Conservation (phyloP, 306 rosid species). For the Carpinus fangiana region DNA sequence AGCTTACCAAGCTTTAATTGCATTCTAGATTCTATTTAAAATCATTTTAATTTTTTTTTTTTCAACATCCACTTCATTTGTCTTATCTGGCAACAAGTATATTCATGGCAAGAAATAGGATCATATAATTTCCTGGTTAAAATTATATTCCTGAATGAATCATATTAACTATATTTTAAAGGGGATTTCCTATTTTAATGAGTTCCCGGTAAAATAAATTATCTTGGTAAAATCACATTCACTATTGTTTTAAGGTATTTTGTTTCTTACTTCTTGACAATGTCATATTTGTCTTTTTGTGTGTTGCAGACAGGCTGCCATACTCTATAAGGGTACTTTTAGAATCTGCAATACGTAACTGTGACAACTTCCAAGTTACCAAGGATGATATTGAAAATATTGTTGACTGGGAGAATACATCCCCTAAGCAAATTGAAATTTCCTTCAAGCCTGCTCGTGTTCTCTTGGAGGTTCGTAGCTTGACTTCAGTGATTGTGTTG, state of each 20-base stretch:
- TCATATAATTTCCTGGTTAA: not conserved
- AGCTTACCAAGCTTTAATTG: not conserved
- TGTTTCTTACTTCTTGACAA: not conserved
- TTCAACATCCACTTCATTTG: not conserved
- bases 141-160: not conserved
- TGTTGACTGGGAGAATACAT: constrained; percentile 20
- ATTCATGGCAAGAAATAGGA: not conserved
- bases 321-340: constrained; percentile 32
- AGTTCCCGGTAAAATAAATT: not conserved
- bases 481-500: not conserved
- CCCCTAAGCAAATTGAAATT: constrained; percentile 17
- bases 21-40: not conserved
- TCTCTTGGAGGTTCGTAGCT: constrained; percentile 13
- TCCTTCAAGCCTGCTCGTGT: constrained; percentile 25
- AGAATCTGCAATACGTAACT: constrained; percentile 29
- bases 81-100: not conserved
- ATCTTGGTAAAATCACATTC: not conserved
- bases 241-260: no score
- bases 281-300: not conserved
- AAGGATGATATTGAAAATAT: constrained; percentile 21
- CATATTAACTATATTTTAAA: not conserved
- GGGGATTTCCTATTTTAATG: not conserved
- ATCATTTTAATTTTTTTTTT: not conserved
- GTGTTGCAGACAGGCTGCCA: constrained; percentile 26
- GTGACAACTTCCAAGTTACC: constrained; percentile 23